Evolutionary conservation across 768 basidiomycete species (phyloP), one percentile per base, ranked within the genome.

Genomic region (Rhizopogon roseolus): DNA sequence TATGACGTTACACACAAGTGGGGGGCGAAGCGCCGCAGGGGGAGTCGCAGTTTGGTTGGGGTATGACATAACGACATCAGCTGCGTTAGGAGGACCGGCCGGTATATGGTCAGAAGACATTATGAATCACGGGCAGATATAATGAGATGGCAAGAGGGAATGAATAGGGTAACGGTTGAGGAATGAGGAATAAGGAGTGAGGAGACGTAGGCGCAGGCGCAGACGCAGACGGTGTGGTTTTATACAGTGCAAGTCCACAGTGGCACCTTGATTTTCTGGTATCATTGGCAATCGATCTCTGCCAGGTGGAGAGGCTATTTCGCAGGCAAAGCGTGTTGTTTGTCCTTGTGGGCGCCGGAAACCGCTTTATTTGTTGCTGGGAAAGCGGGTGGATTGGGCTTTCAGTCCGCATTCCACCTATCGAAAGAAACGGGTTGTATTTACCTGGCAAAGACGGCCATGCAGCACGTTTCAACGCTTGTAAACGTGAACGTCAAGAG

Each of bases 261-360:
- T 66, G 66, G 62, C 58, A 56, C 55, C 49, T 54, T 56, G 62
- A 55, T 44, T 58, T 57, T 46, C 54, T 54, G 55, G 28, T 48
- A 64, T 62, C 67, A 71, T 70, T 64, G 41, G 51, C 54, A 61
- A 71, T 69, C 62, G 60, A 64, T 68, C 61, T 66, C 58, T 65
- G 60, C 56, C 59, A 53, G 51, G 46, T n/a, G 42, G 50, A 34
- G 43, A 19, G 39, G 34, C 14, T 44, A 19, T 44, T 54, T 46
- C 59, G 45, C 54, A 36, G 71, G 68, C 56, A 71, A 64, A 69
- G 66, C 64, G 61, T 65, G 50, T 75, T 75, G 75, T 76, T 75
- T 75, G 75, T 72, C 70, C 73, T 69, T 75, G 73, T 75, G 73
- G 75, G 73, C 61, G 72, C 71, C 50, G 38, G 38, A 59, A 63